Evolutionary conservation across 2,329 filamentous ascomycete species (phyloP).

Genomic region (Tolypocladium tundrense): DNA sequence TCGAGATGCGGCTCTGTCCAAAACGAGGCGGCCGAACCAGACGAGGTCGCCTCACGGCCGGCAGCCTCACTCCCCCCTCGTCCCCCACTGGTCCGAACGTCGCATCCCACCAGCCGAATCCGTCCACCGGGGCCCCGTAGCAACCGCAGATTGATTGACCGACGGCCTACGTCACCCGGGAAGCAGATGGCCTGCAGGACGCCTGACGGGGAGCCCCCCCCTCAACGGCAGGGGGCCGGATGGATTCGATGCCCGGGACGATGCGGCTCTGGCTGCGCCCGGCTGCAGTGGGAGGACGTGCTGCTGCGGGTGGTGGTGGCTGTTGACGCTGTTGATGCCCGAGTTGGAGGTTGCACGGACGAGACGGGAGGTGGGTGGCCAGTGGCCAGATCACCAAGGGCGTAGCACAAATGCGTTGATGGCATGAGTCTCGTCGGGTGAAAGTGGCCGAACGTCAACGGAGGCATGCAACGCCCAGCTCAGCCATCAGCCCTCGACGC

Average conservation of each 20-base stretch:
- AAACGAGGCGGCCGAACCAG: background rate
- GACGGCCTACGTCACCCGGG: background rate
- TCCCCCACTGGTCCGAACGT: background rate
- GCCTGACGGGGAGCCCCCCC: background rate
- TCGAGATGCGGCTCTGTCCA: background rate
- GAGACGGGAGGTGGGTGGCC: no score
- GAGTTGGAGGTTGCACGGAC: no score
- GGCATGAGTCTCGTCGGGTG: no score
- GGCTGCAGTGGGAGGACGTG: background rate
- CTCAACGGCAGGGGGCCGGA: no score
- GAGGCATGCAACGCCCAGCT: no score
- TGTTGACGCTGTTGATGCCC: no score
- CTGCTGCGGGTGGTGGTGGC: no score
- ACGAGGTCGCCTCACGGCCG: background rate
- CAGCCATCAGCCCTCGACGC: no score
- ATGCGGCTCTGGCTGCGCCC: background rate
- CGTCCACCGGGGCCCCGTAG: background rate
- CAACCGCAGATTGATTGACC: background rate
- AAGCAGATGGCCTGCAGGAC: background rate
- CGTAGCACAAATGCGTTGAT: no score
- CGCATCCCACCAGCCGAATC: background rate
- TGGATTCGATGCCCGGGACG: background rate
- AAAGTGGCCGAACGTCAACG: no score
- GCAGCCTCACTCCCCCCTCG: background rate
- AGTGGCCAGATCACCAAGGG: no score